phyloP scores from a whole-genome alignment of 2,329 filamentous ascomycete genomes.

The Fusarium tjaetaba region DNA sequence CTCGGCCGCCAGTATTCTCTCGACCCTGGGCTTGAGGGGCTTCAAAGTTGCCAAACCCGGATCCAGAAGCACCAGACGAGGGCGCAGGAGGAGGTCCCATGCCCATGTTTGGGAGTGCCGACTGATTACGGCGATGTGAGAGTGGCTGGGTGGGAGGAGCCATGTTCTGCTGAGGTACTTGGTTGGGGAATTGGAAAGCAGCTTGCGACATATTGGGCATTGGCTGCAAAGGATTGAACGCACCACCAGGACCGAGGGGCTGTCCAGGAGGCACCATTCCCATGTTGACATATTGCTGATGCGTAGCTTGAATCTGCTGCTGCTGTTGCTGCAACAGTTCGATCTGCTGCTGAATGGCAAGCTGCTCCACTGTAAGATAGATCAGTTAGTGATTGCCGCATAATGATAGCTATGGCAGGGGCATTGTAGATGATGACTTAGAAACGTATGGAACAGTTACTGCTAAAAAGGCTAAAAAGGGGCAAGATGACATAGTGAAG shows the following conservation, averaged over 20 bases:
- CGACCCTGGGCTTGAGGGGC: conserved; percentile 56
- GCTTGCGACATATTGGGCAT: conserved; percentile 83
- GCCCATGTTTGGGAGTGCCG: conserved; percentile 90
- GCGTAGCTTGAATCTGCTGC: conserved; percentile 94
- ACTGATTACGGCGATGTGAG: conserved; percentile 97
- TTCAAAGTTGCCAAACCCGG: conserved; percentile 81
- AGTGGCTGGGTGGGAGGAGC: conserved; percentile 80
- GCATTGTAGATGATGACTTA: background rate
- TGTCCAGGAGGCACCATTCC: conserved; percentile 91
- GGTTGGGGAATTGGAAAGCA: conserved; percentile 89
- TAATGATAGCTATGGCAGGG: background rate
- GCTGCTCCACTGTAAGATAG: conserved; percentile 82
- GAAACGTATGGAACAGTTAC: background rate
- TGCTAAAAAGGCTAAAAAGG: background rate
- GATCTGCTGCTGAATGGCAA: conserved; percentile 97
- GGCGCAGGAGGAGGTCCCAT: conserved; percentile 91
- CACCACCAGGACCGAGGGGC: conserved; percentile 72
- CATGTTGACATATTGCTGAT: conserved; percentile 98
- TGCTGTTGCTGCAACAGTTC: conserved; percentile 97
- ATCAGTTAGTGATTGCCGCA: conserved; percentile 31
- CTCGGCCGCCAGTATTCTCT: conserved; percentile 63
- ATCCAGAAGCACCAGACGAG: conserved; percentile 87
- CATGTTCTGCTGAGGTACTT: conserved; percentile 79
- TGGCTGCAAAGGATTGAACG: conserved; percentile 82
- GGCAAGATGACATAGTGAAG: conserved; percentile 3